Base-by-base conservation (phyloP, 306 rosid genomes). In the Vigna unguiculata region DNA sequence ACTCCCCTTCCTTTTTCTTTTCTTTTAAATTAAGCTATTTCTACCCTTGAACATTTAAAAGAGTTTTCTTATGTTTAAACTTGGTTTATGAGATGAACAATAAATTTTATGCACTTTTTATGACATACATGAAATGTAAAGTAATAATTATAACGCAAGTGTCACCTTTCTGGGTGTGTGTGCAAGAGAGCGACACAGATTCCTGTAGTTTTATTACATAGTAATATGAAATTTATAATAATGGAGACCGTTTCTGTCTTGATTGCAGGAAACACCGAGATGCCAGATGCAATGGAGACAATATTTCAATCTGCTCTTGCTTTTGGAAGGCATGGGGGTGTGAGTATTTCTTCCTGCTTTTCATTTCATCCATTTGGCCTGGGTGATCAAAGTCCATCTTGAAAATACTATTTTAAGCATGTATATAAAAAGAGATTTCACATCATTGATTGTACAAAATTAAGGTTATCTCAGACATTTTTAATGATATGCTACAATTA, bases 251-350 rank as follows among this genome's bases (percentile, higher is more conserved):
- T 72, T 60, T 73, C 75, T 82, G 48, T 77, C 74, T 53, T 80
- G 84, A 80, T 81, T 89, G 62, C 86, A 96, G 99, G 96, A 76
- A 91, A 82, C 79, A 86, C 87, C 34, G 96, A 88, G 84, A 93
- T 96, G 98, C 99, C 99, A 43, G 99, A 96, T 87, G 98, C 99
- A 86, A 91, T 96, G 92, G 99, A 96, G 86, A 89, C 97, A 43
- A 87, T 96, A 78, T 96, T 93, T 86, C 96, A 93, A 84, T 84
- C 98, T 63, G 99, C 99, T 28, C 97, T 96, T 78, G 91, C 85
- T 75, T 91, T 91, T 45, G 99, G 99, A 74, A 93, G 80, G 82
- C 88, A 74, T 75, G 99, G 98, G 69, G 99, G 97, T 52, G 99
- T 96, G 58, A 91, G 98, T 85, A 71, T 81, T 68, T 81, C 36